Conservation (phyloP, 345 rosid species). For the Triadica sebifera region DNA sequence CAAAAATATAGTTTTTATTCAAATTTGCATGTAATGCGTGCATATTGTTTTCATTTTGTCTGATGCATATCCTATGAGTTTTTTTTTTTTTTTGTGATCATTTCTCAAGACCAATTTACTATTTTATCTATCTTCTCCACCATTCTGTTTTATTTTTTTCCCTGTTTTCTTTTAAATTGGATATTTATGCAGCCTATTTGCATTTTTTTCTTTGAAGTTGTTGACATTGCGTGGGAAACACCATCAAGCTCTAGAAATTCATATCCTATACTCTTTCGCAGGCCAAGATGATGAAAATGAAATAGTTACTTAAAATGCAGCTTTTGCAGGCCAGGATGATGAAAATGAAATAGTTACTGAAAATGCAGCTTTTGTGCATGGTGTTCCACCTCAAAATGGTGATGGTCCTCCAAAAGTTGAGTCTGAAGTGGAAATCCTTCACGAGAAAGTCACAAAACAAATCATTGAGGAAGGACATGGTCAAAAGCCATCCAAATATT, state of each 20-base stretch:
- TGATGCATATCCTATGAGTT: no score
- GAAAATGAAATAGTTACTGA: slow-evolving; percentile 60
- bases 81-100: no score
- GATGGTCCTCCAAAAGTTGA: slow-evolving; percentile 71
- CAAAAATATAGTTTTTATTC: no score
- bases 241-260: no score
- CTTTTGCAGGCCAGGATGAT: slow-evolving; percentile 37
- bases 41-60: no score
- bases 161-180: background rate
- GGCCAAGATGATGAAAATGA: slow-evolving; percentile 17
- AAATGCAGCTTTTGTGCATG: slow-evolving; percentile 51
- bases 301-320: slow-evolving; percentile 50
- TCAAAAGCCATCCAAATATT: slow-evolving; percentile 80
- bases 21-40: no score
- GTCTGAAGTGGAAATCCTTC: slow-evolving; percentile 55
- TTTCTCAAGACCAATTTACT: no score
- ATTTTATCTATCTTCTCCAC: no score
- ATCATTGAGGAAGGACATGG: slow-evolving; percentile 90
- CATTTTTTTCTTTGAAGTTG: background rate
- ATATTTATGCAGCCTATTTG: background rate
- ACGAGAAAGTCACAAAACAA: slow-evolving; percentile 84
- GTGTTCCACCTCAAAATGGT: slow-evolving; percentile 59
- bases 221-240: background rate
- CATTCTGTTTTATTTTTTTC: no score
- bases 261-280: background rate